Percentiles rank a stretch among this genome's conserved stretches.
These are phyloP conservation scores for Komagataea norvegica DNA, from an alignment of 1,139 yeast genomes.

Conservation along the genomic window DNA sequence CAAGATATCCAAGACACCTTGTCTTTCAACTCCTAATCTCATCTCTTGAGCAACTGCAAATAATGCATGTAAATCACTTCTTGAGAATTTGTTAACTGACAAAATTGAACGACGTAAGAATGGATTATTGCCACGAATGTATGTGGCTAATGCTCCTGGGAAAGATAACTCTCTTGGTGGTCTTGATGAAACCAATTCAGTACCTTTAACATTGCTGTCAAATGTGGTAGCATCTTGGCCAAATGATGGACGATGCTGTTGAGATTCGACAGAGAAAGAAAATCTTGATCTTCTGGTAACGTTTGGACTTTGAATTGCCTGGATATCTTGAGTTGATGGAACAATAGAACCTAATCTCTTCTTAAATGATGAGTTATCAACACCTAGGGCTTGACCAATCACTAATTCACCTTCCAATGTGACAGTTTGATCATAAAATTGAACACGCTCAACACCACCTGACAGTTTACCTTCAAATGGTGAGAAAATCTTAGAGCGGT, in stretches of 20 bases:
- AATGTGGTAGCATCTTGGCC: conserved; percentile 33
- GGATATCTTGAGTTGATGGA: conserved; percentile 23
- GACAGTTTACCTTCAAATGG: conserved; percentile 51
- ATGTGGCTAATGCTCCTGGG: conserved; percentile 69
- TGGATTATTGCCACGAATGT: conserved; percentile 78
- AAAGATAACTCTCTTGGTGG: conserved; percentile 68
- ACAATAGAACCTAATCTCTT: conserved; percentile 24
- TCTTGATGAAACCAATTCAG: conserved; percentile 70
- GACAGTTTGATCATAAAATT: conserved; percentile 71
- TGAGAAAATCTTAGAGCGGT: conserved; percentile 42
- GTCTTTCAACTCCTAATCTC: conserved; percentile 95
- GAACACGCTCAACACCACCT: conserved; percentile 88
- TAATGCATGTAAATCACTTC: conserved; percentile 85
- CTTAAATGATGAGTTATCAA: conserved; percentile 38
- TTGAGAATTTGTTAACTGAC: conserved; percentile 80
- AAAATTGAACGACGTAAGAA: conserved; percentile 84
- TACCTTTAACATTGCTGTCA: conserved; percentile 50
- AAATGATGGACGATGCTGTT: conserved; percentile 43
- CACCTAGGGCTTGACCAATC: conserved; percentile 55
- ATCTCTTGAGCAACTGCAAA: conserved; percentile 98
- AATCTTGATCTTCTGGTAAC: conserved; percentile 33
- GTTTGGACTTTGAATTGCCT: conserved; percentile 24
- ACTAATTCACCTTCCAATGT: conserved; percentile 78
- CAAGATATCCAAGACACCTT: conserved; percentile 87
- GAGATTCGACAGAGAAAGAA: conserved; percentile 39